Base-by-base conservation (phyloP, 2,329 filamentous ascomycete genomes). In the Bimuria novae-zelandiae region DNA sequence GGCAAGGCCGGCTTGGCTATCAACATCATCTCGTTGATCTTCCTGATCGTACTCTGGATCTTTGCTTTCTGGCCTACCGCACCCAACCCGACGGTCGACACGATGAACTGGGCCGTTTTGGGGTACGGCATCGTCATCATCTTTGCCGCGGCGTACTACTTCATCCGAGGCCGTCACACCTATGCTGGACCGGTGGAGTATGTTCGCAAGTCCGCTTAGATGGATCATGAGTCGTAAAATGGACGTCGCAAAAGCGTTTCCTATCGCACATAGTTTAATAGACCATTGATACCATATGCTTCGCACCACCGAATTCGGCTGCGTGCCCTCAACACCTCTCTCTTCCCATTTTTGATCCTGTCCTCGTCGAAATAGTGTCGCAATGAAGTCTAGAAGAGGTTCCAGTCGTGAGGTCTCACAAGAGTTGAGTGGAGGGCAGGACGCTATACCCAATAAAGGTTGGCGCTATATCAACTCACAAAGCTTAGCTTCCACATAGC, bases 61-160 rank as follows among this genome's bases (percentile, higher is more conserved):
- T 76, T 78, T 51, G 61, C 66, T 1, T 78, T 79, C 49, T 79
- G 77, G 52, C 76, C 77, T 0, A 40, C 57, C 12, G 39, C 21
- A 2, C 62, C 62, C 4, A 27, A 60, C 30, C 62, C 60, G 3
- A 44, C 36, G 1, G 39, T 54, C 1, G 51, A 27, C 3, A 73
- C 65, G 4, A 79, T 80, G 76, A 80, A 80, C 55, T 80, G 77
- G 76, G 71, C 68, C 35, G 60, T 72, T 21, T 64, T 65, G 2
- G 76, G 79, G 56, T 80, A 76, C 54, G 68, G 71, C 12, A 72
- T 65, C 2, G 67, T 77, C 25, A 61, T 79, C 25, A 62, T 73
- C 27, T 74, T 77, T 45, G 73, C 76, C 2, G 60, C 72, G 4
- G 44, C 70, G 0, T 80, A 76, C 52, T 80, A 79, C 56, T 58